Percentiles rank a stretch among this genome's conserved stretches.
Evolutionary conservation across 257 asterid genomes (phyloP).

Genomic region (Lantana camara): DNA sequence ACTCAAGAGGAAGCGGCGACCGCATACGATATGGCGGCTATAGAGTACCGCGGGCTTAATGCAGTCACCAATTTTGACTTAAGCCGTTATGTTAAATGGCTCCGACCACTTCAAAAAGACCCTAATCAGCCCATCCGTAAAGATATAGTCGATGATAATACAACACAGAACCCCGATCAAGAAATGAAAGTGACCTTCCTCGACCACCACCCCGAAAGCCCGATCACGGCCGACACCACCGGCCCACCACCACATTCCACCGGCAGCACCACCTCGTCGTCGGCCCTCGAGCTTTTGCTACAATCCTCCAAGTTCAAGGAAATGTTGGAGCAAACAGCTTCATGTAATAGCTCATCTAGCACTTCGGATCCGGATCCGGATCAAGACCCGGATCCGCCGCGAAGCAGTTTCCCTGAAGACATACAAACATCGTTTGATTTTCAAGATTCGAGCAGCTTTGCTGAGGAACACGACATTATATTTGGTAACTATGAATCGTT

Average conservation of each 20-base stretch:
- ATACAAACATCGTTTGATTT: conserved; percentile 89
- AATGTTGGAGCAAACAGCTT: conserved; percentile 49
- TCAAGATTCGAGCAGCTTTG: conserved; percentile 62
- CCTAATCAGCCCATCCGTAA: conserved; percentile 16
- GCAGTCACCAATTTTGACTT: conserved; percentile 95
- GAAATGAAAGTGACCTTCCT: conserved; percentile 35
- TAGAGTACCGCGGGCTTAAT: conserved; percentile 86
- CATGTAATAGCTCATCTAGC: conserved; percentile 34
- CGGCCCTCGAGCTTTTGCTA: conserved; percentile 60
- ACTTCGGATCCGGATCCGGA: conserved; percentile 40
- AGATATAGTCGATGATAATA: conserved; percentile 22
- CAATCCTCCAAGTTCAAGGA: conserved; percentile 72
- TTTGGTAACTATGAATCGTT: conserved; percentile 62
- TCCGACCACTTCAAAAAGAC: conserved; percentile 35
- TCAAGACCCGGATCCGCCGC: conserved; percentile 43
- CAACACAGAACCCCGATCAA: conserved; percentile 29
- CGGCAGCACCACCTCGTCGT: conserved; percentile 33
- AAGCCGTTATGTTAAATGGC: conserved; percentile 74
- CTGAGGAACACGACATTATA: conserved; percentile 63
- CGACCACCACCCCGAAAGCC: conserved; percentile 36
- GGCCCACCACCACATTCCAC: conserved; percentile 22
- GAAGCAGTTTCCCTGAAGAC: conserved; percentile 85
- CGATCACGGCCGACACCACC: conserved; percentile 31
- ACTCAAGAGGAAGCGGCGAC: conserved; percentile 98
- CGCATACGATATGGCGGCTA: conserved; percentile 96